Base-by-base conservation (phyloP, 2,329 filamentous ascomycete species). In the Phaeosphaeriaceae sp. region DNA sequence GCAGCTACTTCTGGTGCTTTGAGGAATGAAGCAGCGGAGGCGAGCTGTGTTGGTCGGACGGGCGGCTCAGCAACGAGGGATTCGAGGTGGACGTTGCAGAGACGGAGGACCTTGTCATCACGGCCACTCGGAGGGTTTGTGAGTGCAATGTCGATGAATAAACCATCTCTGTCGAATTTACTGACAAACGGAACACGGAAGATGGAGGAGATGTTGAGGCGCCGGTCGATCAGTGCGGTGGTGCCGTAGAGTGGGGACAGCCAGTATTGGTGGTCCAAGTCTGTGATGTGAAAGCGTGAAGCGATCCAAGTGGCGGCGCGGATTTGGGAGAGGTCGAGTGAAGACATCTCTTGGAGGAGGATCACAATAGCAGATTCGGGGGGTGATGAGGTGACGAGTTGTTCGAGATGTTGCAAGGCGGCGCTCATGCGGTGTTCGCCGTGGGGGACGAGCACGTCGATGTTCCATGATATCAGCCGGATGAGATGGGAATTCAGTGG, bases 61-160 rank as follows among this genome's bases (percentile, higher is more conserved):
- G 85, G 84, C 0, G 83, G 84, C 4, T 81, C 70, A 0, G 80
- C 73, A 0, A 79, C 76, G 17, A 88, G 73, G 2, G 83, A 86
- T 68, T 88, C 86, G 3, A 88, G 82, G 66, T 88, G 86, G 0
- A 82, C 83, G 66, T 86, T 86, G 71, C 85, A 86, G 3, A 88
- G 66, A 3, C 85, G 79, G 6, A 87, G 61, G 0, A 71, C 72
- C 22, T 35, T 61, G 15, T 21, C 10, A 3, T 8, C 17, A 22
- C 30, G 53, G 49, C 26, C 48, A 10, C 64, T n/a, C 6, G 9
- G 4, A 2, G n/a, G 26, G 22, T 30, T 40, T 3, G 64, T 53
- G 0, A 82, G 54, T 0, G 60, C 56, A 30, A 86, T 58, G 54
- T 88, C 85, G n/a, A 86, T 78, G 55, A 87, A 87, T 1, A 87